Percentiles rank a stretch among this genome's conserved stretches.
These are phyloP conservation scores for Picochlorum sp. DNA, from an alignment of 139 green algal genomes.

Conservation along the genomic window DNA sequence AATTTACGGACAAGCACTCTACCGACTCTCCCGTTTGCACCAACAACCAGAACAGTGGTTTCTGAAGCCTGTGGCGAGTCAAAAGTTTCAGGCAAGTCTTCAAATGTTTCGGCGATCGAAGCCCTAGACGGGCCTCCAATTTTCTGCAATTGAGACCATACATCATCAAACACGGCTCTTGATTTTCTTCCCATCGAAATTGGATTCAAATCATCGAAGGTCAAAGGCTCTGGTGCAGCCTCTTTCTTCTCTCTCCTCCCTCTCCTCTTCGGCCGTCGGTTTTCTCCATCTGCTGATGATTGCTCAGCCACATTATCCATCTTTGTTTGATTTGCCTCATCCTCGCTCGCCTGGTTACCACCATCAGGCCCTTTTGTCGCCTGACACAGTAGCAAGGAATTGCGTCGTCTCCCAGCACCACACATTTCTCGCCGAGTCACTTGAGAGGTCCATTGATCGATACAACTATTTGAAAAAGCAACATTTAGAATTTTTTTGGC, in stretches of 20 bases:
- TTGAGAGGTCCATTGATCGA: too few species aligned
- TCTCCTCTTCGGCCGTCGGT: too few species aligned
- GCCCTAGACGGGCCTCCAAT: constrained; percentile 26
- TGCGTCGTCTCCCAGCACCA: too few species aligned
- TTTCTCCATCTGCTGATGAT: too few species aligned
- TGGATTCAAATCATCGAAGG: constrained; percentile 59
- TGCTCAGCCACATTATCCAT: too few species aligned
- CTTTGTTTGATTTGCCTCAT: too few species aligned
- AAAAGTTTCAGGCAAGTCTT: background rate
- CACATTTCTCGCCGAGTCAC: too few species aligned
- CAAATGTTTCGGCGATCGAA: background rate
- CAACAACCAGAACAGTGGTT: constrained; percentile 90
- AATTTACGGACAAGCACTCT: constrained; percentile 89
- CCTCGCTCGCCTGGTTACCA: too few species aligned
- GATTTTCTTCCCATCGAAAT: constrained; percentile 61
- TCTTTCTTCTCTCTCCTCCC: background rate
- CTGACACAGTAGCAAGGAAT: too few species aligned
- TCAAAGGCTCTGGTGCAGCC: background rate
- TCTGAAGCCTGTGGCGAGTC: constrained; percentile 49
- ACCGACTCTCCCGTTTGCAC: constrained; percentile 84
- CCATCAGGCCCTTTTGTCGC: too few species aligned
- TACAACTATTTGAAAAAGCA: too few species aligned
- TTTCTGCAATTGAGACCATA: constrained; percentile 61
- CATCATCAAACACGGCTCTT: constrained; percentile 66
- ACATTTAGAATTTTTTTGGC: too few species aligned